These are phyloP conservation scores for Wickerhamomyces silvicola DNA, from an alignment of 805 yeast genomes.

Conservation along the genomic window DNA sequence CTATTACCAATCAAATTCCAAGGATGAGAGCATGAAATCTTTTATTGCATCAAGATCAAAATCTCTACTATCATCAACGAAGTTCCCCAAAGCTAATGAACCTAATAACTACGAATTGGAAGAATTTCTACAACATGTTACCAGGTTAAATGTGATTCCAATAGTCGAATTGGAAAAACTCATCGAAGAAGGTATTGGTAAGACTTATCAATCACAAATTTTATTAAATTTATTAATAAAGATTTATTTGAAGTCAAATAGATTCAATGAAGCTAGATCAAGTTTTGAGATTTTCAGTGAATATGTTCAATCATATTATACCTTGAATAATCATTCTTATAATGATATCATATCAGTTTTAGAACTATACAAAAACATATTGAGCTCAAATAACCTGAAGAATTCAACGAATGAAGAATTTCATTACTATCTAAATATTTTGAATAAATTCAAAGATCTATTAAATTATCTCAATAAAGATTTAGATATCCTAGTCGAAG, in stretches of 20 bases:
- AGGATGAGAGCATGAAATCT: conserved; percentile 6
- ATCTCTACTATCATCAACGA: conserved; percentile 17
- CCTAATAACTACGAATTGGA: conserved; percentile 23
- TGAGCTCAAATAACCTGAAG: conserved; percentile 5
- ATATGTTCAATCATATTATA: conserved; percentile 32
- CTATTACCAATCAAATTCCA: background rate
- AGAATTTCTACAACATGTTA: conserved; percentile 26
- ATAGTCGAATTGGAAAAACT: conserved; percentile 11
- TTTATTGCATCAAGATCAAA: conserved; percentile 11
- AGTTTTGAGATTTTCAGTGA: conserved; percentile 35
- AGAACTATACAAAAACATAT: conserved; percentile 5
- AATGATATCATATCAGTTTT: conserved; percentile 31
- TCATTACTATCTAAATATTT: conserved; percentile 6
- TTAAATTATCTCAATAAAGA: conserved; percentile 8
- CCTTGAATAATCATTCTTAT: conserved; percentile 28
- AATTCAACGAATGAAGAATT: conserved; percentile 8
- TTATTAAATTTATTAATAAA: conserved; percentile 30
- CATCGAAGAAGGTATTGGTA: conserved; percentile 29
- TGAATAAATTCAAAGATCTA: conserved; percentile 6
- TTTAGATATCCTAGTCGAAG: conserved; percentile 3
- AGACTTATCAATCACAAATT: conserved; percentile 39
- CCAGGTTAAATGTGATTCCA: conserved; percentile 11
- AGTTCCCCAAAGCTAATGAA: conserved; percentile 42
- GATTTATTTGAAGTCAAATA: conserved; percentile 21
- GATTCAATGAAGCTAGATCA: conserved; percentile 21